Percentiles rank a stretch among this genome's conserved stretches.
These are phyloP conservation scores for Petunia axillaris DNA, from an alignment of 257 asterid species.

Conservation along the genomic window DNA sequence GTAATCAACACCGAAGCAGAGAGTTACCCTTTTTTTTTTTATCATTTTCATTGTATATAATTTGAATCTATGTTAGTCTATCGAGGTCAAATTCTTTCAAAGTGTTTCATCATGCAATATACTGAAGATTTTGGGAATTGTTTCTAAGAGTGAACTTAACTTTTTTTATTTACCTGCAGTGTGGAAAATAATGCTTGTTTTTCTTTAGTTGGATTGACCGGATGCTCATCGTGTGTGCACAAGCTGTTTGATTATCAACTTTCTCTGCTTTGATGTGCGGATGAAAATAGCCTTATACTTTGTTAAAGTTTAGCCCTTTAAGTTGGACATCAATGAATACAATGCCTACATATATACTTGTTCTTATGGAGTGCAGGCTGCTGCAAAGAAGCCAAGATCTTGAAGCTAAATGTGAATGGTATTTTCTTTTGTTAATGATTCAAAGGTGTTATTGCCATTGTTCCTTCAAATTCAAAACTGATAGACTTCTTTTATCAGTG, in stretches of 20 bases:
- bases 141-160: not conserved
- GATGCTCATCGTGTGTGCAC: not conserved
- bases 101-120: too few species aligned
- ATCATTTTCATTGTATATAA: too few species aligned
- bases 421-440: too few species aligned
- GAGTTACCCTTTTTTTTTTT: not conserved
- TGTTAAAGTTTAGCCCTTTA: not conserved
- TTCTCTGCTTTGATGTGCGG: not conserved
- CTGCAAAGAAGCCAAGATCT: too few species aligned
- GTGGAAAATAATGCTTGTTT: not conserved
- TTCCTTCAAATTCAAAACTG: too few species aligned
- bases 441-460: too few species aligned
- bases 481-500: too few species aligned
- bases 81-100: not conserved
- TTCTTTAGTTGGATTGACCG: not conserved
- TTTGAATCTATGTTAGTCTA: not conserved
- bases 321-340: too few species aligned
- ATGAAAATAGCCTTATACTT: not conserved
- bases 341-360: too few species aligned
- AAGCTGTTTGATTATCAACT: not conserved
- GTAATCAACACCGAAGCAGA: not conserved
- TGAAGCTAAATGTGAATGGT: too few species aligned
- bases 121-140: not conserved
- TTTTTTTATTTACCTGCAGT: not conserved
- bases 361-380: too few species aligned